phyloP scores from a whole-genome alignment of 441 rosid genomes.

The Syzygium syzygioides region DNA sequence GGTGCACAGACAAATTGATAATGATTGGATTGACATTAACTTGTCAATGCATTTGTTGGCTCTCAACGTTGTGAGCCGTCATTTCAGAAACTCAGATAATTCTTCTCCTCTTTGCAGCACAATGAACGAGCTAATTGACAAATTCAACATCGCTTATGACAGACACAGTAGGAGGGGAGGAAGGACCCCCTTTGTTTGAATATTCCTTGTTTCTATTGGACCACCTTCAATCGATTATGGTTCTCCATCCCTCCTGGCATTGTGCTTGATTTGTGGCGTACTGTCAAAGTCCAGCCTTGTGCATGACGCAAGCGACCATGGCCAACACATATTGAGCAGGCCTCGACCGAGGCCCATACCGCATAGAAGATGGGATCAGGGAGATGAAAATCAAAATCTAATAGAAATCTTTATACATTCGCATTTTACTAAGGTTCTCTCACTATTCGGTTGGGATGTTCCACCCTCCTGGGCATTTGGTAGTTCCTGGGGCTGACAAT shows the following conservation, averaged over 20 bases:
- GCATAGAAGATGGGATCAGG: neutral
- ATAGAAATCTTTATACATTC: neutral
- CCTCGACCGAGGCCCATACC: neutral
- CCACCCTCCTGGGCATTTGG: neutral
- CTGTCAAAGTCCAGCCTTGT: neutral
- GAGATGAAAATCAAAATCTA: neutral
- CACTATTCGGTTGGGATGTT: neutral
- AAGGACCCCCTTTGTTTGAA: constrained; percentile 72
- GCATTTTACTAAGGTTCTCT: neutral
- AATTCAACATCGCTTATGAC: constrained; percentile 89
- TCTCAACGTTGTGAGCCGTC: neutral
- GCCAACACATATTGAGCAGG: neutral
- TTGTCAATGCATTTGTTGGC: neutral
- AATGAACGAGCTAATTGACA: constrained; percentile 89
- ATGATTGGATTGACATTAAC: neutral
- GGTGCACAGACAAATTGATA: neutral
- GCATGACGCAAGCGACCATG: neutral
- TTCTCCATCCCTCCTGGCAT: neutral
- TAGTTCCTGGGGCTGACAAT: neutral
- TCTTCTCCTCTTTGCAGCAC: constrained; percentile 38
- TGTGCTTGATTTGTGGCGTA: neutral
- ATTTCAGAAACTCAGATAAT: neutral
- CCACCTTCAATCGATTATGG: neutral
- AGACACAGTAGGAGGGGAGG: constrained; percentile 91
- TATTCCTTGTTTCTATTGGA: neutral